Base-by-base conservation (phyloP, 116 monocot species). In the Trichopus zeylanicus region DNA sequence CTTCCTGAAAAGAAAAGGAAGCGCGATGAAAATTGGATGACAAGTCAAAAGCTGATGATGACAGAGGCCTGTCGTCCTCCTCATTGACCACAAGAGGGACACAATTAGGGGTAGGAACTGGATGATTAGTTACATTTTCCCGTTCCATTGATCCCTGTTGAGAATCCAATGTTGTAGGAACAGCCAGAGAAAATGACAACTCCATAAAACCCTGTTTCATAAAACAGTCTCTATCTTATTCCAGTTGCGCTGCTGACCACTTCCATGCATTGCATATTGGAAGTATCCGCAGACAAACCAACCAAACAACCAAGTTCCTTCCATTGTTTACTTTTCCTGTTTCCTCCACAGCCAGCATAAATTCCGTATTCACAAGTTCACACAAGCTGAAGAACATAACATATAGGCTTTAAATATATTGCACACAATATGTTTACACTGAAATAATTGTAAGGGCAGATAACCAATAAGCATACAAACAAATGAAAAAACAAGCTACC, bases 121-220 rank as follows among this genome's bases (percentile, higher is more conserved):
- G n/a, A 13, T 18, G 35, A 60, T 60, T 74, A 29, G 67, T 64
- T 38, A 67, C 72, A 6, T 72, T 39, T 51, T 75, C 77, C 51
- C 65, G 78, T 28, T 87, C 78, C 79, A 77, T 70, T 56, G 67
- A 61, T 67, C 73, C 55, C 11, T 63, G 67, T 39, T 74, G 81
- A 11, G 78, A 71, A 55, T 82, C 68, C 5, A 80, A 70, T 22
- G 74, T 29, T 63, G 64, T 77, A 7, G 79, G 76, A 51, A 67
- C 60, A 53, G 79, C 79, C 56, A 79, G 48, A 67, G 82, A 75
- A 37, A 82, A 79, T 61, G 82, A 70, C 63, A 59, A 70, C 51
- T 57, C 38, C 69, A 53, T 59, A 66, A 56, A 61, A 18, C n/a
- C 42, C 42, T 16, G 16, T n/a, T n/a, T 42, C 42, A 42, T 42